A percentile compares a stretch with the other conserved stretches of the same genome.
phyloP scores from a whole-genome alignment of 208 protist genomes.

The Novymonas esmeraldas region DNA sequence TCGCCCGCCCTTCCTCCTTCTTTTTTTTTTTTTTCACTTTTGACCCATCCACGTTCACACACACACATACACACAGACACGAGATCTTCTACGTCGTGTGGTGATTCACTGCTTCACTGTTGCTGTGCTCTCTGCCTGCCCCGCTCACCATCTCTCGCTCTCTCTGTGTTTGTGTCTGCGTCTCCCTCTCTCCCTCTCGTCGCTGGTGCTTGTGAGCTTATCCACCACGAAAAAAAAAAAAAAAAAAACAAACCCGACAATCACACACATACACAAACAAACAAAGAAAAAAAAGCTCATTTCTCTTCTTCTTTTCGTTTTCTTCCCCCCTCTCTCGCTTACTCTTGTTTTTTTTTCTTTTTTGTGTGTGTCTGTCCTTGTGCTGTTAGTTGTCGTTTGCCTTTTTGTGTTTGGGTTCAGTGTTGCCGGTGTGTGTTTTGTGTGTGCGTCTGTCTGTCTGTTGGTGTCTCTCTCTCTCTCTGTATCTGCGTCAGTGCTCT shows the following conservation, averaged over 20 bases:
- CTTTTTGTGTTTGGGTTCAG: too few relatives aligned
- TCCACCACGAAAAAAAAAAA: conserved; percentile 7
- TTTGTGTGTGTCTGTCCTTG: background rate
- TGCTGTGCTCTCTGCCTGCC: background rate
- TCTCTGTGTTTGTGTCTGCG: background rate
- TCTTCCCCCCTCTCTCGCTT: too few relatives aligned
- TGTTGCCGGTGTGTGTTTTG: too few relatives aligned
- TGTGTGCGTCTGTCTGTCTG: background rate
- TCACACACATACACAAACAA: background rate
- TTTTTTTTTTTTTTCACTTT: background rate
- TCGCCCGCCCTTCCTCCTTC: background rate
- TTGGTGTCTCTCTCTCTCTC: background rate
- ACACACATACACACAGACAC: too few relatives aligned
- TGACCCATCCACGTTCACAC: background rate
- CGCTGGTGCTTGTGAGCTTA: background rate
- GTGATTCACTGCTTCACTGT: background rate
- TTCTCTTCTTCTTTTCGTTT: background rate
- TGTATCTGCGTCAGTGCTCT: background rate
- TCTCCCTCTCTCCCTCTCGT: background rate
- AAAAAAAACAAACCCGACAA: background rate
- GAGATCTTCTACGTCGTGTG: background rate
- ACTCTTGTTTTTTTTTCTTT: background rate
- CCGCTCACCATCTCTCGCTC: too few relatives aligned
- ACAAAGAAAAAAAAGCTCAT: background rate
- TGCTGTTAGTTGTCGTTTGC: background rate